These are phyloP conservation scores for Alnus glutinosa DNA, from an alignment of 306 rosid species.

Conservation along the genomic window DNA sequence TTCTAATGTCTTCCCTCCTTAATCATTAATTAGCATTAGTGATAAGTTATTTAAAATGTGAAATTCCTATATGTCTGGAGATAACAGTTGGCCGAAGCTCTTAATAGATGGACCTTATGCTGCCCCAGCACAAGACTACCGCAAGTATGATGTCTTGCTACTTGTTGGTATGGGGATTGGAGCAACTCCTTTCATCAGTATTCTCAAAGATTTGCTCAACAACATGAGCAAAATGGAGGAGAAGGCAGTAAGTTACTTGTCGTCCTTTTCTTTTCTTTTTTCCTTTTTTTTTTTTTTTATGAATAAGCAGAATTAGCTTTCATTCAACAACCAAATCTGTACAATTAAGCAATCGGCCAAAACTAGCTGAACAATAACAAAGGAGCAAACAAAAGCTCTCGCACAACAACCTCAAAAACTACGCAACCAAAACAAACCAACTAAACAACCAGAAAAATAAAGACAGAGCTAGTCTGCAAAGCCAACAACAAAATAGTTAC, in stretches of 20 bases:
- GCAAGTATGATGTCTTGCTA: slow-evolving; percentile 84
- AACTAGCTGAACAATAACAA: too few relatives aligned
- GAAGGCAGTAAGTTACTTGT: slow-evolving; percentile 67
- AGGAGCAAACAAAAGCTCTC: too few relatives aligned
- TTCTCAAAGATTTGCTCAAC: slow-evolving; percentile 89
- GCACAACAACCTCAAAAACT: too few relatives aligned
- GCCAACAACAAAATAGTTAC: too few relatives aligned
- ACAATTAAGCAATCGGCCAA: too few relatives aligned
- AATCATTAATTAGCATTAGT: not conserved
- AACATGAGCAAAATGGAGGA: slow-evolving; percentile 93
- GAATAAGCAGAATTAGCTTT: too few relatives aligned
- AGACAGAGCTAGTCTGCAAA: too few relatives aligned
- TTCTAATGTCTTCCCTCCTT: slow-evolving; percentile 17
- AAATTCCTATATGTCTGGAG: slow-evolving; percentile 9
- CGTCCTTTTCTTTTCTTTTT: too few relatives aligned
- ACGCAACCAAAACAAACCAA: too few relatives aligned
- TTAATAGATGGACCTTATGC: slow-evolving; percentile 97
- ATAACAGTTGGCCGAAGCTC: slow-evolving; percentile 82
- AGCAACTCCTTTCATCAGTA: slow-evolving; percentile 98
- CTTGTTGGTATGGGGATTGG: slow-evolving; percentile 98
- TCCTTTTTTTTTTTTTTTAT: too few relatives aligned
- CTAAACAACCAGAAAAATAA: too few relatives aligned
- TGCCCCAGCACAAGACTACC: slow-evolving; percentile 94
- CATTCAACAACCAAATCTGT: too few relatives aligned
- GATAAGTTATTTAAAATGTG: not conserved